A percentile compares a stretch with the other conserved stretches of the same genome.
Conservation (phyloP, 2,329 filamentous ascomycete species). For the Westerdykella sp. region DNA sequence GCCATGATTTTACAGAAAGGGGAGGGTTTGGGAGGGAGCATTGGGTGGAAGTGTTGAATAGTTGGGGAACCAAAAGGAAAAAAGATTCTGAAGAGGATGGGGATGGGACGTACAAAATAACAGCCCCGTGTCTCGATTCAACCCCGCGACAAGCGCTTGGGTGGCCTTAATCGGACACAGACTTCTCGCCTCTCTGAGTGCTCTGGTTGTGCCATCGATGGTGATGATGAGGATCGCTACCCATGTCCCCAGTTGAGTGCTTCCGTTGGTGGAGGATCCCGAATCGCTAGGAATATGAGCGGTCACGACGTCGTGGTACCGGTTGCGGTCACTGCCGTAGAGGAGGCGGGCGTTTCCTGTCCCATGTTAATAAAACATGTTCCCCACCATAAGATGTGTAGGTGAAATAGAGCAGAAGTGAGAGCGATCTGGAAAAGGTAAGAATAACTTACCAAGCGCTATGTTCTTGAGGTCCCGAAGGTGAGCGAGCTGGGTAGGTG, state of each 20-base stretch:
- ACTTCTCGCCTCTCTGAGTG: constrained; percentile 65
- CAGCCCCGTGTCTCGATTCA: constrained; percentile 17
- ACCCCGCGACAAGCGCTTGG: constrained; percentile 12
- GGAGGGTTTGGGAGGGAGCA: background rate
- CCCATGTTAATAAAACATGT: no score
- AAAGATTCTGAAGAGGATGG: background rate
- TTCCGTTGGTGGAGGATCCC: constrained; percentile 6
- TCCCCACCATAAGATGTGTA: no score
- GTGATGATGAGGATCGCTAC: constrained; percentile 95
- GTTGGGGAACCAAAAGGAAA: no score
- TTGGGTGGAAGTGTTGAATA: no score
- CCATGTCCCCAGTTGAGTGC: constrained; percentile 50
- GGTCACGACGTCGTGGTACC: constrained; percentile 16
- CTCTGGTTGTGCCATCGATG: constrained; percentile 66
- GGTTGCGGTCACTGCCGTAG: constrained; percentile 21
- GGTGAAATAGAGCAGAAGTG: no score
- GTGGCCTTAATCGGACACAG: constrained; percentile 61
- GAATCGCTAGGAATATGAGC: background rate
- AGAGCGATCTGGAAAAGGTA: no score
- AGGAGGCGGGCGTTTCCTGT: constrained; percentile 20
- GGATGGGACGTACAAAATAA: constrained; percentile 15
- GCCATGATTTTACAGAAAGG: background rate
- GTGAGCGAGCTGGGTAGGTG: constrained; percentile 41
- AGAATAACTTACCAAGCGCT: constrained; percentile 4
- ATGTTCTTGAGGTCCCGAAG: constrained; percentile 26